phyloP scores from a whole-genome alignment of 2,329 filamentous ascomycete species.

The Coniochaeta hoffmannii region DNA sequence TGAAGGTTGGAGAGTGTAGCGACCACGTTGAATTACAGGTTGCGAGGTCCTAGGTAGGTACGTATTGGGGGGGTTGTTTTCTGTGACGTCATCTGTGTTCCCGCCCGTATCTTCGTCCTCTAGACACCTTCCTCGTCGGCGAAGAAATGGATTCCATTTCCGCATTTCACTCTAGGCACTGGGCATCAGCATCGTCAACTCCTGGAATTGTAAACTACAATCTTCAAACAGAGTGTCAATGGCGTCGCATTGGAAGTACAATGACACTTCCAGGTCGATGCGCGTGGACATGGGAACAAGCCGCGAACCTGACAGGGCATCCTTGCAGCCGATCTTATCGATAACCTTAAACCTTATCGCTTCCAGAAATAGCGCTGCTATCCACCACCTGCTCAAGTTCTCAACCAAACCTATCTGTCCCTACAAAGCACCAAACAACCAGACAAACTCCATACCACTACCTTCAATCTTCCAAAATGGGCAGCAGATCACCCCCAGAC shows the following conservation, averaged over 20 bases:
- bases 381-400: not conserved
- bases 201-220: too few species aligned
- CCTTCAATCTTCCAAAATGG: slow-evolving; percentile 4
- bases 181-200: too few species aligned
- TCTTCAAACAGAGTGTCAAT: not conserved
- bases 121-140: too few species aligned
- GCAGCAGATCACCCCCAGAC: not conserved
- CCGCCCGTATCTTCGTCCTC: too few species aligned
- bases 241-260: not conserved
- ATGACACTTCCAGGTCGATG: too few species aligned
- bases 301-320: not conserved
- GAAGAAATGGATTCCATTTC: too few species aligned
- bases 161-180: too few species aligned
- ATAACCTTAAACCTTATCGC: not conserved
- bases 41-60: not conserved
- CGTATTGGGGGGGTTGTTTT: not conserved
- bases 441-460: not conserved
- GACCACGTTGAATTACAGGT: not conserved
- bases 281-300: not conserved
- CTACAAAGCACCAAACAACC: slow-evolving; percentile 3
- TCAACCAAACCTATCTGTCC: not conserved
- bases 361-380: not conserved
- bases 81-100: not conserved
- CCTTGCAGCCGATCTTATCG: not conserved
- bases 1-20: too few species aligned